These are phyloP conservation scores for Botryobasidium botryosum DNA, from an alignment of 768 basidiomycete species.

Conservation along the genomic window DNA sequence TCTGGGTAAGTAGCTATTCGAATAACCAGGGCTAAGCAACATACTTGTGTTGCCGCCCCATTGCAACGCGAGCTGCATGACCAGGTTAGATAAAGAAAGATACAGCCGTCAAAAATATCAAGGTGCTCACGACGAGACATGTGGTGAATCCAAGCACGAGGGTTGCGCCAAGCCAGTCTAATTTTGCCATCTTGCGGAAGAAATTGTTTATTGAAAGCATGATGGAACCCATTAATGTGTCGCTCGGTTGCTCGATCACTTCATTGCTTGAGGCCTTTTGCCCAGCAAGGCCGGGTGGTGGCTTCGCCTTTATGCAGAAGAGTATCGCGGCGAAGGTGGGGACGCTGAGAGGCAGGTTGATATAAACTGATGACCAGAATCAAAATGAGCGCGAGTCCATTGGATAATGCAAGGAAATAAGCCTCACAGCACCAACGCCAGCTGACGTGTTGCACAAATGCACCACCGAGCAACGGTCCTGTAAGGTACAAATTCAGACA, in stretches of 20 bases:
- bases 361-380: too few species aligned
- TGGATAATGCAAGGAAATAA: too few species aligned
- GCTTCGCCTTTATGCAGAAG: too few species aligned
- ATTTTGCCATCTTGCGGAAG: not conserved
- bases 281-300: not conserved
- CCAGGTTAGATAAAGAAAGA: too few species aligned
- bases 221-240: too few species aligned
- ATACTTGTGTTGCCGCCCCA: constrained; percentile 32
- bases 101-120: too few species aligned
- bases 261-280: not conserved
- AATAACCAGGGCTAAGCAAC: constrained; percentile 14
- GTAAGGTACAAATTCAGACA: too few species aligned
- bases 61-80: constrained; percentile 25
- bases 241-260: too few species aligned
- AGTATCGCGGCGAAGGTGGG: constrained; percentile 12
- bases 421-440: constrained; percentile 28
- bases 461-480: constrained; percentile 32
- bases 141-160: constrained; percentile 3
- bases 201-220: too few species aligned
- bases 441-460: constrained; percentile 26
- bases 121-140: too few species aligned
- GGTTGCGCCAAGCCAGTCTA: constrained; percentile 7
- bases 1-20: not conserved
- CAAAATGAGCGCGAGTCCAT: too few species aligned
- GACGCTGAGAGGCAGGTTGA: constrained; percentile 12